Evolutionary conservation across 1,284 basidiomycete genomes (phyloP).

Genomic region (Athelia sp.): DNA sequence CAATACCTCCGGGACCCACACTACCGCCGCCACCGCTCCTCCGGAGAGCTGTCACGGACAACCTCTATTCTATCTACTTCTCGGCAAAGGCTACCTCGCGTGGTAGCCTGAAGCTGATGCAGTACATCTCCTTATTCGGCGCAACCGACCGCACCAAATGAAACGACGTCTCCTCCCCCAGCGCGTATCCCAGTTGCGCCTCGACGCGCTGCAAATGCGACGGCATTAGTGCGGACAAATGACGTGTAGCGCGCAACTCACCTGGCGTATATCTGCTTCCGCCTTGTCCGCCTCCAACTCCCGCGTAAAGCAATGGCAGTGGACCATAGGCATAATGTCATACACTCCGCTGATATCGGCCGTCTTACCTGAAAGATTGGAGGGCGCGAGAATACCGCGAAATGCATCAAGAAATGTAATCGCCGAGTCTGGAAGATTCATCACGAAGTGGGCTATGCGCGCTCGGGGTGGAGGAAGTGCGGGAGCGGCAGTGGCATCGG

Average conservation of each 20-base stretch:
- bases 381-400: constrained; percentile 58
- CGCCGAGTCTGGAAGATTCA: constrained; percentile 95
- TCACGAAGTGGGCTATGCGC: constrained; percentile 83
- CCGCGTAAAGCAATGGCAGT: constrained; percentile 96
- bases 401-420: constrained; percentile 90
- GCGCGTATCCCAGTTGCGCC: constrained; percentile 51
- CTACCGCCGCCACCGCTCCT: too few relatives aligned
- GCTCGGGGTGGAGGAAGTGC: constrained; percentile 39
- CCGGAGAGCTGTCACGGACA: constrained; percentile 4
- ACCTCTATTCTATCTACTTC: constrained; percentile 6
- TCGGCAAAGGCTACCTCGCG: constrained; percentile 42
- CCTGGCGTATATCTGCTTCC: constrained; percentile 73
- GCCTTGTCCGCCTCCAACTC: constrained; percentile 71
- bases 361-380: constrained; percentile 24
- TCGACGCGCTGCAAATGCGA: constrained; percentile 61
- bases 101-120: constrained; percentile 88
- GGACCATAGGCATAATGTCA: constrained; percentile 80
- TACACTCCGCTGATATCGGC: constrained; percentile 44
- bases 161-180: constrained; percentile 53
- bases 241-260: constrained; percentile 31
- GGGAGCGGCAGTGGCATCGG: constrained; percentile 9
- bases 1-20: too few relatives aligned
- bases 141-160: constrained; percentile 91
- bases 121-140: constrained; percentile 98
- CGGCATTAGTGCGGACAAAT: constrained; percentile 2